Conservation (phyloP, 2,329 filamentous ascomycete species). For the Pseudodiploospora longispora region DNA sequence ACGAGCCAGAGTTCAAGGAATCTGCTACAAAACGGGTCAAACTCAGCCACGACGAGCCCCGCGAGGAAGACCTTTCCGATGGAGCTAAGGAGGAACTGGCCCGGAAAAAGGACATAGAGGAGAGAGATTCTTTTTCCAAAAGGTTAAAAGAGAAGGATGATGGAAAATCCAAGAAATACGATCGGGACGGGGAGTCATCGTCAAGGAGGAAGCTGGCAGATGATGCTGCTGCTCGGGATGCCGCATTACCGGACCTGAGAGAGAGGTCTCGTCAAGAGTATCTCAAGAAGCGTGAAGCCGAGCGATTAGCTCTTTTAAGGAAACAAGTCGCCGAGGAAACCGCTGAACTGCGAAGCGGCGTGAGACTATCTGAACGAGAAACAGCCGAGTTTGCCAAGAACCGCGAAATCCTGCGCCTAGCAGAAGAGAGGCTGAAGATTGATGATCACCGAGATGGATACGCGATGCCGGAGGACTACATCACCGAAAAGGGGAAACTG, state of each 20-base stretch:
- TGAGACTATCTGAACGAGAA: conserved; percentile 66
- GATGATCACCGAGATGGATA: conserved; percentile 92
- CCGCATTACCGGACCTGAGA: conserved; percentile 72
- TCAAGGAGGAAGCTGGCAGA: conserved; percentile 41
- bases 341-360: conserved; percentile 69
- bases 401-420: conserved; percentile 68
- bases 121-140: conserved; percentile 74
- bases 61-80: conserved; percentile 47
- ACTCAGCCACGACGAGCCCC: conserved; percentile 46
- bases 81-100: conserved; percentile 49
- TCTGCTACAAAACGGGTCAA: conserved; percentile 65
- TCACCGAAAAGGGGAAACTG: conserved; percentile 86
- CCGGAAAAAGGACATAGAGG: conserved; percentile 59
- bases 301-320: conserved; percentile 76
- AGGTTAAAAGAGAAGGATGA: conserved; percentile 65
- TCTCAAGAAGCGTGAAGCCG: conserved; percentile 81
- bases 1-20: conserved; percentile 54
- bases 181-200: conserved; percentile 48
- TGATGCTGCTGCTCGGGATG: conserved; percentile 57
- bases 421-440: conserved; percentile 77
- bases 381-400: conserved; percentile 86
- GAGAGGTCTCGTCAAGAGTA: conserved; percentile 86
- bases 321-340: conserved; percentile 87
- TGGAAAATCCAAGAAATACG: conserved; percentile 59
- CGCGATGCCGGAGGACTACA: conserved; percentile 87